Evolutionary conservation across 2,329 filamentous ascomycete genomes (phyloP).

Genomic region (Pseudocercospora cruenta): DNA sequence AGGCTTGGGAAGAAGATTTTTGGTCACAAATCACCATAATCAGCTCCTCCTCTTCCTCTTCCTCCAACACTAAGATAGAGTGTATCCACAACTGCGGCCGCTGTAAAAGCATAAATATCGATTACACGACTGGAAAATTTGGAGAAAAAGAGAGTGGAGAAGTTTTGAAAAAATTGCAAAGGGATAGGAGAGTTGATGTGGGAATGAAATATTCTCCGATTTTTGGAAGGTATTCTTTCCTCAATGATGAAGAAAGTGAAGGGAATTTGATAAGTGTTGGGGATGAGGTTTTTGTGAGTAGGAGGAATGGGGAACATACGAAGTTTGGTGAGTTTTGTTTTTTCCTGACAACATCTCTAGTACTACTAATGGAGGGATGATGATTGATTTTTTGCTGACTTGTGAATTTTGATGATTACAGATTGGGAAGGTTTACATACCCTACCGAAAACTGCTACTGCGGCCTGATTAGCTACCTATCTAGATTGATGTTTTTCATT

Average conservation of each 20-base stretch:
- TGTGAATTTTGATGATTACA: constrained; percentile 11
- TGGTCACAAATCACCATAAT: constrained; percentile 46
- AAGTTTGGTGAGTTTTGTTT: constrained; percentile 50
- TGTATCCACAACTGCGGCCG: constrained; percentile 52
- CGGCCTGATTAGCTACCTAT: background rate
- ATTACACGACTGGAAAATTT: constrained; percentile 49
- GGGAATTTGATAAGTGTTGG: constrained; percentile 44
- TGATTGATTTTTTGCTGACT: no score
- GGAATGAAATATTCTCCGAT: constrained; percentile 53
- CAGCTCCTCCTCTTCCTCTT: background rate
- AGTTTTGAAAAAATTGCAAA: constrained; percentile 51
- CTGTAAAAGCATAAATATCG: constrained; percentile 53
- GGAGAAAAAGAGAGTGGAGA: constrained; percentile 43
- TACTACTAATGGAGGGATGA: no score
- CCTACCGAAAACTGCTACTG: constrained; percentile 5
- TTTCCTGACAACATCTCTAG: no score
- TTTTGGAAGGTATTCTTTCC: constrained; percentile 53
- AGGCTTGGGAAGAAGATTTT: constrained; percentile 52
- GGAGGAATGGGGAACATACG: constrained; percentile 45
- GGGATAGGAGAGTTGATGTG: constrained; percentile 49
- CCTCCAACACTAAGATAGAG: constrained; percentile 30
- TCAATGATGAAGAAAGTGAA: constrained; percentile 36
- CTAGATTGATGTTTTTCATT: background rate
- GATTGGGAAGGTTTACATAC: constrained; percentile 34
- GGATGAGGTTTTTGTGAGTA: constrained; percentile 47